Conservation (phyloP, 768 basidiomycete genomes). For the Mrakia frigida region DNA sequence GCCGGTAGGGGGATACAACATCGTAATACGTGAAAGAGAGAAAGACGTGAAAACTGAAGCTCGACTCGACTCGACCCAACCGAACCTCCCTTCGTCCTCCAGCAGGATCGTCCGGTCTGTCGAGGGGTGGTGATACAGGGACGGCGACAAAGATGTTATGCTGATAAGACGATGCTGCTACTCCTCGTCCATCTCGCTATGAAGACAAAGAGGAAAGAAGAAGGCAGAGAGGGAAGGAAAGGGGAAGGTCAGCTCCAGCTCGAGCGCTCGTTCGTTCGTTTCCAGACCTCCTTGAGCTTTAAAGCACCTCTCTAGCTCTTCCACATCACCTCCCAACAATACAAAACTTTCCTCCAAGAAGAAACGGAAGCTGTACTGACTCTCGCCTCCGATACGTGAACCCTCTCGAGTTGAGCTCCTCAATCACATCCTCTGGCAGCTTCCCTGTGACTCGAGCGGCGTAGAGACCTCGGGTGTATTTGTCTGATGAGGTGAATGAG, state of each 20-base stretch:
- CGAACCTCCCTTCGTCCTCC: too few species aligned
- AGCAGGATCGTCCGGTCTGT: background rate
- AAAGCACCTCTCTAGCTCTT: background rate
- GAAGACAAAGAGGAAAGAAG: background rate
- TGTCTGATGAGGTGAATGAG: constrained; percentile 54
- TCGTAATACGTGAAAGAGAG: background rate
- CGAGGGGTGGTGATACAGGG: background rate
- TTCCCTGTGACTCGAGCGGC: constrained; percentile 60
- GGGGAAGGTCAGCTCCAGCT: background rate
- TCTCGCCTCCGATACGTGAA: constrained; percentile 29
- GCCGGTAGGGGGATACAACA: background rate
- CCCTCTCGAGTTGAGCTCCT: constrained; percentile 26
- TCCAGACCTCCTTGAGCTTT: too few species aligned
- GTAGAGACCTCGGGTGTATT: constrained; percentile 86
- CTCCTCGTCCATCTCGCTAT: constrained; percentile 3
- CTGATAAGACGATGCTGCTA: background rate
- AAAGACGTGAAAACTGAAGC: background rate
- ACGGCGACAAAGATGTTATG: background rate
- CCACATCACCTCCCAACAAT: too few species aligned
- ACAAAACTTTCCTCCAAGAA: background rate
- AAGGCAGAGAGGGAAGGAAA: background rate
- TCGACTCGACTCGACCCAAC: background rate
- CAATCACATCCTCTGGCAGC: constrained; percentile 34
- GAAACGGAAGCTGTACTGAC: background rate
- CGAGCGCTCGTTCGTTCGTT: background rate